Conservation (phyloP, 1,284 basidiomycete genomes). For the Boletus subluridellus region DNA sequence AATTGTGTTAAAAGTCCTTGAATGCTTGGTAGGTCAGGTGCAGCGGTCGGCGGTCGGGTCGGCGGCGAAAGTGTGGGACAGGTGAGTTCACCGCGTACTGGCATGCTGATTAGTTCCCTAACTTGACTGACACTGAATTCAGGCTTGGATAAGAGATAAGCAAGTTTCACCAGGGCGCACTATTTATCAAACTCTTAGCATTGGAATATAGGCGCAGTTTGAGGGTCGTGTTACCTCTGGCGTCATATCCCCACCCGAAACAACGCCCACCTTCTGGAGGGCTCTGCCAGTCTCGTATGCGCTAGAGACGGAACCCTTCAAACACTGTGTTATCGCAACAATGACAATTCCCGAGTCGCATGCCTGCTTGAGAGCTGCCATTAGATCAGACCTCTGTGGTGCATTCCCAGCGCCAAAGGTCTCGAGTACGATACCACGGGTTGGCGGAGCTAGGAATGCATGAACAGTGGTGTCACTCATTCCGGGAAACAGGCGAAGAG, state of each 20-base stretch:
- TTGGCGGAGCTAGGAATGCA: slow-evolving; percentile 70
- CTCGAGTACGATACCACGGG: slow-evolving; percentile 79
- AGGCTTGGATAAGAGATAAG: slow-evolving; percentile 84
- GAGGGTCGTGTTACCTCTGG: slow-evolving; percentile 63
- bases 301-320: slow-evolving; percentile 76
- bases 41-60: slow-evolving; percentile 42
- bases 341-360: slow-evolving; percentile 81
- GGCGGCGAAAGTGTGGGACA: slow-evolving; percentile 41
- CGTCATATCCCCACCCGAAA: slow-evolving; percentile 88
- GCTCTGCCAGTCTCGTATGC: slow-evolving; percentile 81
- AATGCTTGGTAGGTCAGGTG: slow-evolving; percentile 57
- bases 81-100: slow-evolving; percentile 86
- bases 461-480: slow-evolving; percentile 69
- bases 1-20: slow-evolving; percentile 64
- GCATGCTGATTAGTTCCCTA: slow-evolving; percentile 70
- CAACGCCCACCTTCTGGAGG: slow-evolving; percentile 68
- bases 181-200: slow-evolving; percentile 31
- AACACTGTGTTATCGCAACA: slow-evolving; percentile 88
- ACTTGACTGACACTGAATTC: slow-evolving; percentile 69
- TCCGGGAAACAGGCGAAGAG: slow-evolving; percentile 83
- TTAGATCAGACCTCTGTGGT: slow-evolving; percentile 67
- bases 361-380: slow-evolving; percentile 71
- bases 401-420: slow-evolving; percentile 89
- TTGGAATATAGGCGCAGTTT: background rate
- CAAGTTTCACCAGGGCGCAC: slow-evolving; percentile 86